Evolutionary conservation across 768 basidiomycete genomes (phyloP).

Genomic region (Naganishia antarctica): DNA sequence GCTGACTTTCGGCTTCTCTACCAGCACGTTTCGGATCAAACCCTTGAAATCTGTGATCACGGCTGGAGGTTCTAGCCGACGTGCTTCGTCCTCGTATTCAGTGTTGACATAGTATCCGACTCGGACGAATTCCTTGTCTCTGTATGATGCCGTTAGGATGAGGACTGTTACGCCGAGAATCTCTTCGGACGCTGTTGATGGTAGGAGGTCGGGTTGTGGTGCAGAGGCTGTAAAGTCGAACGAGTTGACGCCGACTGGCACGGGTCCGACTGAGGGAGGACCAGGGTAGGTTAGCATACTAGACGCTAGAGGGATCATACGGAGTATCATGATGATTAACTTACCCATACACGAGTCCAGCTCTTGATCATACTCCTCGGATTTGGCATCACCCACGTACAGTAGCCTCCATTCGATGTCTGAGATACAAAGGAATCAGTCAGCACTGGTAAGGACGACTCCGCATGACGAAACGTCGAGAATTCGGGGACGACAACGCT

Average conservation of each 20-base stretch:
- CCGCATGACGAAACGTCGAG: slow-evolving; percentile 1
- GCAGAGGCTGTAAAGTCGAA: slow-evolving; percentile 91
- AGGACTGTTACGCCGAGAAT: slow-evolving; percentile 94
- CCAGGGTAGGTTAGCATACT: not conserved
- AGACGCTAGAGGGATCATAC: not conserved
- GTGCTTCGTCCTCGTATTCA: slow-evolving; percentile 92
- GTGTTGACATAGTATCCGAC: slow-evolving; percentile 99
- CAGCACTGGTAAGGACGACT: too few species aligned
- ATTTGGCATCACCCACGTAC: slow-evolving; percentile 88
- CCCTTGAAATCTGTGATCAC: slow-evolving; percentile 70
- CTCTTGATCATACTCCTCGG: slow-evolving; percentile 90
- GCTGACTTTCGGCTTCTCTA: slow-evolving; percentile 86
- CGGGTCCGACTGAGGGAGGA: slow-evolving; percentile 67
- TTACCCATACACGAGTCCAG: slow-evolving; percentile 80
- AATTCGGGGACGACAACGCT: not conserved
- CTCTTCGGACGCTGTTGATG: slow-evolving; percentile 61
- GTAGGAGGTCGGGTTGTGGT: slow-evolving; percentile 78
- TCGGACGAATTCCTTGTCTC: slow-evolving; percentile 97
- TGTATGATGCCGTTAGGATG: slow-evolving; percentile 92
- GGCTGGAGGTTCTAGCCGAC: slow-evolving; percentile 67
- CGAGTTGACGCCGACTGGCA: slow-evolving; percentile 92
- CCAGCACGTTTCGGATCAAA: slow-evolving; percentile 75
- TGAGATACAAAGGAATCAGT: slow-evolving; percentile 41
- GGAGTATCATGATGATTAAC: not conserved
- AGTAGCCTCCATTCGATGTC: slow-evolving; percentile 98